These are phyloP conservation scores for Colletotrichum salicis DNA, from an alignment of 2,329 filamentous ascomycete species.

Conservation along the genomic window DNA sequence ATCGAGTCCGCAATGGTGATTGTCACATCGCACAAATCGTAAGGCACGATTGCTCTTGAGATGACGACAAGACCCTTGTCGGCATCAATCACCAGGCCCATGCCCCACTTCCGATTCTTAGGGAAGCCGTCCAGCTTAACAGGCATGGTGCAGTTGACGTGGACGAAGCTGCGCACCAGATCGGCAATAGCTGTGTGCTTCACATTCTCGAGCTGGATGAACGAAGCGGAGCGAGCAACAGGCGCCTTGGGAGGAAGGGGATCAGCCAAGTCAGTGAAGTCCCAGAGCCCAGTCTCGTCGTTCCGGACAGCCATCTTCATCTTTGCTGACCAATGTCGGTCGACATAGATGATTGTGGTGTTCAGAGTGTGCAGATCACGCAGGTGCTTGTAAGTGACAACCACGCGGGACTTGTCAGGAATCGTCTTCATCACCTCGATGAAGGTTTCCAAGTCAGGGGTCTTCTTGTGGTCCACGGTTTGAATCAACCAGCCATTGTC, in stretches of 20 bases:
- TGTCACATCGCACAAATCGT: constrained; percentile 95
- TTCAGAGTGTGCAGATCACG: constrained; percentile 94
- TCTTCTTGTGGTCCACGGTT: constrained; percentile 90
- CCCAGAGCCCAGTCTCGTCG: constrained; percentile 90
- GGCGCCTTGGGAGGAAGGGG: constrained; percentile 79
- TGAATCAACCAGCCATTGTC: constrained; percentile 95
- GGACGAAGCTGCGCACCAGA: constrained; percentile 93
- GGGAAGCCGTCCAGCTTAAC: constrained; percentile 98
- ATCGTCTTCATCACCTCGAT: constrained; percentile 91
- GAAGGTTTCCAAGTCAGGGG: constrained; percentile 87
- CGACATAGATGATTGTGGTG: constrained; percentile 90
- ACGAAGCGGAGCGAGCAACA: constrained; percentile 82
- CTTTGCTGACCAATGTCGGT: constrained; percentile 94
- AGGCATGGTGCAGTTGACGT: constrained; percentile 91
- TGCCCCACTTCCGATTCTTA: constrained; percentile 91
- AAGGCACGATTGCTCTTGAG: constrained; percentile 92
- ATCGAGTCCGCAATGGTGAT: constrained; percentile 97
- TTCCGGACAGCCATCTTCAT: constrained; percentile 95
- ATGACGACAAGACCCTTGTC: constrained; percentile 95
- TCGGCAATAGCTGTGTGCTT: constrained; percentile 91
- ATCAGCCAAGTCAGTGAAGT: constrained; percentile 87
- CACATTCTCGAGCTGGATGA: constrained; percentile 90
- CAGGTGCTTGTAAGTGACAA: constrained; percentile 95
- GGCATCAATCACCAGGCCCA: constrained; percentile 96
- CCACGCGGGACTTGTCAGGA: constrained; percentile 83